Conservation (phyloP, 495 filamentous ascomycete species). For the Astrocystis sublimbata region DNA sequence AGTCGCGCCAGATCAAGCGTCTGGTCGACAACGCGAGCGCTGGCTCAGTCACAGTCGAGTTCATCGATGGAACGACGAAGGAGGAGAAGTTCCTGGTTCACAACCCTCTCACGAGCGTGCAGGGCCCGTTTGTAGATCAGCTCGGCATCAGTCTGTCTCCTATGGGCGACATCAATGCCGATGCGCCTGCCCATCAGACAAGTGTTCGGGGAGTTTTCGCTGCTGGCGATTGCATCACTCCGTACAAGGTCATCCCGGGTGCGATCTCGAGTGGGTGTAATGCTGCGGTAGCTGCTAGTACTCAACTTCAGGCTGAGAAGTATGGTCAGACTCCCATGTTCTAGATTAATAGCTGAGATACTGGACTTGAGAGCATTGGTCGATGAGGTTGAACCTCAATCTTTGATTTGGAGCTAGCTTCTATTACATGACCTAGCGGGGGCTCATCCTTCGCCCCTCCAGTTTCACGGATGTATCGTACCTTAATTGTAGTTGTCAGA, state of each 20-base stretch:
- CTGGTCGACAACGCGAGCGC: not conserved
- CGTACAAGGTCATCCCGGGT: slow-evolving; percentile 4
- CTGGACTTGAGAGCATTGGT: not conserved
- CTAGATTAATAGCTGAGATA: not conserved
- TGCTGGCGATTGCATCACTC: slow-evolving; percentile 19
- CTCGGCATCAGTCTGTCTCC: slow-evolving; percentile 10
- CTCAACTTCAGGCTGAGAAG: slow-evolving; percentile 16
- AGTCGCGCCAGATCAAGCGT: slow-evolving; percentile 15
- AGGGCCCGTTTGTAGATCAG: slow-evolving; percentile 20
- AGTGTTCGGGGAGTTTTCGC: slow-evolving; percentile 19
- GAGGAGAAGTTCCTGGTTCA: slow-evolving; percentile 18
- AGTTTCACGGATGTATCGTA: too few species aligned
- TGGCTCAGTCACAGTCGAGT: slow-evolving; percentile 2
- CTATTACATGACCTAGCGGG: too few species aligned
- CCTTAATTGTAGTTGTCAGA: too few species aligned
- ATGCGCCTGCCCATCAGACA: slow-evolving; percentile 11
- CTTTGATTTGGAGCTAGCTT: too few species aligned
- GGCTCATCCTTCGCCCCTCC: too few species aligned
- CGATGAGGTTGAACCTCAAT: too few species aligned
- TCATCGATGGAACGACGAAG: slow-evolving; percentile 6
- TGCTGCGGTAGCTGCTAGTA: not conserved
- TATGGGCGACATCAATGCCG: slow-evolving; percentile 16
- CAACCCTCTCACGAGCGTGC: slow-evolving; percentile 7
- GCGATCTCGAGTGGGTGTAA: slow-evolving; percentile 10
- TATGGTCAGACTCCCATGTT: slow-evolving; percentile 4